Percentiles rank a stretch among this genome's conserved stretches.
Evolutionary conservation across 192 early-diverging fungal genomes (phyloP).

Genomic region (Coemansia sp.): DNA sequence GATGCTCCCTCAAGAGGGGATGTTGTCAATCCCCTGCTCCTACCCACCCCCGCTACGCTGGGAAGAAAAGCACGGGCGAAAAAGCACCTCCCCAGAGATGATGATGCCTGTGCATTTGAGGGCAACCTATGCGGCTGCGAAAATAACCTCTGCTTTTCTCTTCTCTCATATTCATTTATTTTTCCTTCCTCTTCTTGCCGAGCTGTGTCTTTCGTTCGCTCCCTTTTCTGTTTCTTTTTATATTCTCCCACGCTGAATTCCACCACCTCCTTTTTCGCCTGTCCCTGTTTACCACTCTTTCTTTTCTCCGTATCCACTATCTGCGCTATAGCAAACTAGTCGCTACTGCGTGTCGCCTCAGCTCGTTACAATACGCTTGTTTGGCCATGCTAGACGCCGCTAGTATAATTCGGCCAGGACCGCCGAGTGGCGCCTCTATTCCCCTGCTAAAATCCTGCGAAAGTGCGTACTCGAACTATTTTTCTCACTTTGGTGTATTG

Average conservation of each 20-base stretch:
- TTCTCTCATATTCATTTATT: neutral
- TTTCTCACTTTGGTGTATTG: neutral
- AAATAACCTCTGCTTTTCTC: neutral
- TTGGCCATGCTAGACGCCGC: neutral
- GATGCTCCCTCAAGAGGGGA: neutral
- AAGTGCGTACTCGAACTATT: slow-evolving; percentile 29
- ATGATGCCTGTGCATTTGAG: neutral
- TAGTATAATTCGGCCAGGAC: slow-evolving; percentile 10
- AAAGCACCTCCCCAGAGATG: neutral
- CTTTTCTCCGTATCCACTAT: neutral
- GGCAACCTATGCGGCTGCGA: neutral
- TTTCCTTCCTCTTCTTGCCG: neutral
- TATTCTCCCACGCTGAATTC: slow-evolving; percentile 3
- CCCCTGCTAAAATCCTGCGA: slow-evolving; percentile 55
- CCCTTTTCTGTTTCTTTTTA: neutral
- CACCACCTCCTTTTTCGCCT: neutral
- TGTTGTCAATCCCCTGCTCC: neutral
- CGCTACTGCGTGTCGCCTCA: neutral
- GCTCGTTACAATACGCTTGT: neutral
- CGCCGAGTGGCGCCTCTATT: slow-evolving; percentile 18
- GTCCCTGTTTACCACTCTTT: too few species aligned
- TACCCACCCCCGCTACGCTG: neutral
- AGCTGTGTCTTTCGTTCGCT: slow-evolving; percentile 2
- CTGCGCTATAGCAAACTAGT: neutral
- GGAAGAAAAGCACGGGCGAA: neutral